Conservation (phyloP, 495 filamentous ascomycete species). For the Aspergillus sclerotioniger region DNA sequence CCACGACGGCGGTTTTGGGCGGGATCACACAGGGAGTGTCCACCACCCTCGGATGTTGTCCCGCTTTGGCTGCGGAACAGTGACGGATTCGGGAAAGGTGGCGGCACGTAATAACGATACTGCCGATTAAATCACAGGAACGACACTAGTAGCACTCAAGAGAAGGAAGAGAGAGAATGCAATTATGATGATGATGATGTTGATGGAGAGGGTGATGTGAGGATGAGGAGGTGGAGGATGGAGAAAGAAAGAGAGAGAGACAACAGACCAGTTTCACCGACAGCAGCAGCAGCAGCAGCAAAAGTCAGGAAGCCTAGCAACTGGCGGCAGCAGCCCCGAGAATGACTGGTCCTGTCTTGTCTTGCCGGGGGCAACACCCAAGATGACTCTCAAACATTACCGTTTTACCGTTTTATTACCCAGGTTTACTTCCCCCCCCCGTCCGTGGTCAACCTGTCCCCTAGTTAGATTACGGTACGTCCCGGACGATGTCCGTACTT, state of each 20-base stretch:
- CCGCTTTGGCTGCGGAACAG: slow-evolving; percentile 38
- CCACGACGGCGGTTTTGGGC: slow-evolving; percentile 37
- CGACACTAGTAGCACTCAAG: not conserved
- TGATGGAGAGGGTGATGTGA: not conserved
- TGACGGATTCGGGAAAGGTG: slow-evolving; percentile 33
- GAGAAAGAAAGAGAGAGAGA: slow-evolving; percentile 1
- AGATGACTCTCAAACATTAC: too few relatives aligned
- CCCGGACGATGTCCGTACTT: not conserved
- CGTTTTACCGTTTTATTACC: too few relatives aligned
- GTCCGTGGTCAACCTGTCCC: too few relatives aligned
- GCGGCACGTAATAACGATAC: slow-evolving; percentile 26
- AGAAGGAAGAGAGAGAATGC: not conserved
- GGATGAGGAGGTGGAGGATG: not conserved
- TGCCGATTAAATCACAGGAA: slow-evolving; percentile 6
- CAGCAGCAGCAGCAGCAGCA: not conserved
- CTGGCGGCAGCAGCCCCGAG: not conserved
- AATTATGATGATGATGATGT: slow-evolving; percentile 6
- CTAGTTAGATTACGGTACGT: not conserved
- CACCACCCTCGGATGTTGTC: slow-evolving; percentile 48
- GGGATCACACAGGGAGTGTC: slow-evolving; percentile 32
- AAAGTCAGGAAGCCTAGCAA: not conserved
- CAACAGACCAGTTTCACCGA: slow-evolving; percentile 4
- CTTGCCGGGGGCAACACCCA: too few relatives aligned
- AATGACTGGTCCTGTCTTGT: too few relatives aligned
- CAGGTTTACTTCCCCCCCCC: too few relatives aligned